Evolutionary conservation across 208 protist species (phyloP).

Genomic region (Polymyxa betae): DNA sequence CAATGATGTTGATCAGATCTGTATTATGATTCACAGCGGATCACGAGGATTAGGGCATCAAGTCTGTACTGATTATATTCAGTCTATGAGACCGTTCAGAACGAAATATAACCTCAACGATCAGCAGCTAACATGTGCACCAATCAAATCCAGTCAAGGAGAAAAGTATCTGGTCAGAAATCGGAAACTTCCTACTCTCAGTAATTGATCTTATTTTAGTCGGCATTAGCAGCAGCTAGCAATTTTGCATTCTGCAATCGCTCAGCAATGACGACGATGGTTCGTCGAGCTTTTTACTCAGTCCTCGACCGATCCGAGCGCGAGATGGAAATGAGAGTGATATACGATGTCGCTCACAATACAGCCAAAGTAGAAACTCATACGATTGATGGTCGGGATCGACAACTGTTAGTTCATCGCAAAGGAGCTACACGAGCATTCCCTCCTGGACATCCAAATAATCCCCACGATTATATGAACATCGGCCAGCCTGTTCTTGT

Average conservation of each 20-base stretch:
- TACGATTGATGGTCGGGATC: slow-evolving; percentile 75
- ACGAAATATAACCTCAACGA: slow-evolving; percentile 74
- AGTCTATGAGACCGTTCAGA: background rate
- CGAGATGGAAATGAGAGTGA: slow-evolving; percentile 77
- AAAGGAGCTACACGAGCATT: slow-evolving; percentile 87
- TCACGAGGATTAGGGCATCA: slow-evolving; percentile 84
- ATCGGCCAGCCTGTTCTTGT: slow-evolving; percentile 85
- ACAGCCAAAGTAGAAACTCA: slow-evolving; percentile 80
- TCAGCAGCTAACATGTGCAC: slow-evolving; percentile 79
- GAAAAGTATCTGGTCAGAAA: slow-evolving; percentile 74
- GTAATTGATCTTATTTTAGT: background rate
- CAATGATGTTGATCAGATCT: slow-evolving; percentile 71
- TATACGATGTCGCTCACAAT: slow-evolving; percentile 89
- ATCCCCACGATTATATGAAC: slow-evolving; percentile 80
- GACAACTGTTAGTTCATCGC: slow-evolving; percentile 80
- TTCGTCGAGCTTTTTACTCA: slow-evolving; percentile 72
- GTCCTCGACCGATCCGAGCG: slow-evolving; percentile 71
- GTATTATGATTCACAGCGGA: slow-evolving; percentile 83
- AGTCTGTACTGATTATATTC: slow-evolving; percentile 71
- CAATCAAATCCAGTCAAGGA: slow-evolving; percentile 76
- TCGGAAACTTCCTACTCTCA: background rate
- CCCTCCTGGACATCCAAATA: slow-evolving; percentile 78
- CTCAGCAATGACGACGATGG: slow-evolving; percentile 79
- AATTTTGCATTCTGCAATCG: slow-evolving; percentile 87
- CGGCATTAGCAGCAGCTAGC: slow-evolving; percentile 78